These are phyloP conservation scores for Podaxis mareebaensis DNA, from an alignment of 768 basidiomycete genomes.

Conservation along the genomic window DNA sequence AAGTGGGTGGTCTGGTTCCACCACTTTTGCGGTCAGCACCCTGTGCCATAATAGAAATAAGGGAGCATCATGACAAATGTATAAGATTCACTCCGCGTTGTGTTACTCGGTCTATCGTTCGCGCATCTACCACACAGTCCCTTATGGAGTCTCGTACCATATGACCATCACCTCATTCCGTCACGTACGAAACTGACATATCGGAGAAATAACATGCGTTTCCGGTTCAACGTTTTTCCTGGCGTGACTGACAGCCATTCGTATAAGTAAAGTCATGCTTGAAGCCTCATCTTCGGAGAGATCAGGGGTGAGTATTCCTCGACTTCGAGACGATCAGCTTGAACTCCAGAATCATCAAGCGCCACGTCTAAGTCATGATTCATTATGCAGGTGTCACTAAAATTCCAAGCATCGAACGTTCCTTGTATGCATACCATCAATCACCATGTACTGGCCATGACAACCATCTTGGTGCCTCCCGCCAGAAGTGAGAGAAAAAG, in stretches of 20 bases:
- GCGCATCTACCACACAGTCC: background rate
- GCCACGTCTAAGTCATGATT: background rate
- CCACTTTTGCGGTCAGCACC: background rate
- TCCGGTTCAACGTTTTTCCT: background rate
- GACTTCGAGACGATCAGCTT: conserved; percentile 8
- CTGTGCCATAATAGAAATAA: background rate
- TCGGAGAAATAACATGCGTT: background rate
- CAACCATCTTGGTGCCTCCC: background rate
- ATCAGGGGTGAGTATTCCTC: background rate
- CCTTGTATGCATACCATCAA: background rate
- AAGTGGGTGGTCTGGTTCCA: background rate
- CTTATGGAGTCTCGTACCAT: background rate
- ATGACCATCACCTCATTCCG: background rate
- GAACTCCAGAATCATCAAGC: background rate
- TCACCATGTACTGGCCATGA: background rate
- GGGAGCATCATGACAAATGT: background rate
- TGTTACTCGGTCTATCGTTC: background rate
- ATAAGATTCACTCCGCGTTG: background rate
- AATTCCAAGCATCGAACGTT: background rate
- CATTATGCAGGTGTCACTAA: background rate
- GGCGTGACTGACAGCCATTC: background rate
- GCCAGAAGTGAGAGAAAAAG: background rate
- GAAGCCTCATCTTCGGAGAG: background rate
- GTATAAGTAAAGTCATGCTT: background rate
- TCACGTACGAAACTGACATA: background rate